Base-by-base conservation (phyloP, 805 yeast species). In the Candida qinlingensis region DNA sequence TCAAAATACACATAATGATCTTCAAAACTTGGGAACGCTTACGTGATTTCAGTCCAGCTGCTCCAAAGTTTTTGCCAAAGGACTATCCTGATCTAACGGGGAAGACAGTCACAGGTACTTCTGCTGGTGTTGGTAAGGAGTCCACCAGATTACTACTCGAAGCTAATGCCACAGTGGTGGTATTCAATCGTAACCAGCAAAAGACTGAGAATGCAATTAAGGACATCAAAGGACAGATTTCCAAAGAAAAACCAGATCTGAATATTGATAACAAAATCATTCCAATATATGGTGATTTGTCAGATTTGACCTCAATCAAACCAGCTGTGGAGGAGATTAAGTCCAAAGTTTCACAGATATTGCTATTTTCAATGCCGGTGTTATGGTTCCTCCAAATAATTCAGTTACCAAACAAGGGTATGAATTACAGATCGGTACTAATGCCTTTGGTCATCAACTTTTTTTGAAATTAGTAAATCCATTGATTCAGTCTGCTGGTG, bases 341-440 rank as follows among this genome's bases (percentile, higher is more conserved):
- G 11, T 33, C 41, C 2, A 34, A 38, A 19, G 49, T 56, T 28
- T 65, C 67, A 28, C 48, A 51, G 66, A 74, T 44, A 62, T 68
- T 3, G 60, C 70, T n/a, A 58, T 74, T 37, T 69, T 70, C 54
- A 75, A 74, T 54, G 77, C 77, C 10, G 76, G 75, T 31, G 68
- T 74, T 4, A 69, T 71, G 72, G 50, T 44, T 11, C 71, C 72
- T 3, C 70, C 75, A 4, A 41, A 42, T 27, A 70, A 66, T 1
- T 53, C 69, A 8, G 51, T 47, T 36, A 67, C 79, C 5, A 56
- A 44, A 11, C 78, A 77, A 59, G 78, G 76, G 7, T 68, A 64
- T 46, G 81, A 77, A 44, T 45, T 63, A 35, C 75, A 72, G 45
- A 58, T 74, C 38, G 81, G 77, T 6, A 69, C 72, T 19, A 77